These are phyloP conservation scores for Leishmania amazonensis DNA, from an alignment of 208 protist species.

Conservation along the genomic window DNA sequence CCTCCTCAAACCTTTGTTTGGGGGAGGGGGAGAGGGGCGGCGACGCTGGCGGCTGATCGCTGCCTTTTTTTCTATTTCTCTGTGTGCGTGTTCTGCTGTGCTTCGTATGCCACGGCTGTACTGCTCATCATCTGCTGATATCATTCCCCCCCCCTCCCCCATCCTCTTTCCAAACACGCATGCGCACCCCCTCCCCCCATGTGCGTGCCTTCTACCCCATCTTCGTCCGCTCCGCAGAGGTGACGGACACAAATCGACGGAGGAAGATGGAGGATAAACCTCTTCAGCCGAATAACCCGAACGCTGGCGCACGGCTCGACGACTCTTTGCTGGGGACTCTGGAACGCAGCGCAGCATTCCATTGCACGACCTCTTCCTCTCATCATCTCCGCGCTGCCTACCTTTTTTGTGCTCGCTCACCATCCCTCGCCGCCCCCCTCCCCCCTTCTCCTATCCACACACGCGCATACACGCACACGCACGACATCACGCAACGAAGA, in stretches of 20 bases:
- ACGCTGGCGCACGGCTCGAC: background rate
- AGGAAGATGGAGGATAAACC: background rate
- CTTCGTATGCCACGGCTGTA: too few species aligned
- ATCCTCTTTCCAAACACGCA: background rate
- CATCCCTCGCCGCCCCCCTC: background rate
- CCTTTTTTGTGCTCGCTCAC: background rate
- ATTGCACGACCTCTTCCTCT: background rate
- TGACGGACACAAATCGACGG: background rate
- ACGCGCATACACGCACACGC: background rate
- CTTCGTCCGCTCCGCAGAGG: background rate
- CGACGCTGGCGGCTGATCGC: background rate
- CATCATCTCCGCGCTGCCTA: background rate
- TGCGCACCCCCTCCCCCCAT: background rate
- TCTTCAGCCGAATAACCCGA: background rate
- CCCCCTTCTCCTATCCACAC: background rate
- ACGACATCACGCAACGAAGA: background rate
- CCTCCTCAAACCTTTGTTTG: background rate
- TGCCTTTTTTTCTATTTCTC: background rate
- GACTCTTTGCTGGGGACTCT: background rate
- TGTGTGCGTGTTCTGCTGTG: background rate
- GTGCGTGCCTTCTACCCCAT: background rate
- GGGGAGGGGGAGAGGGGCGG: background rate
- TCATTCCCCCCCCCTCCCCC: background rate
- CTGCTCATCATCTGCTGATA: constrained; percentile 1
- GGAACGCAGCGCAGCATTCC: background rate